Base-by-base conservation (phyloP, 331 rosid genomes). In the Quercus lobata region DNA sequence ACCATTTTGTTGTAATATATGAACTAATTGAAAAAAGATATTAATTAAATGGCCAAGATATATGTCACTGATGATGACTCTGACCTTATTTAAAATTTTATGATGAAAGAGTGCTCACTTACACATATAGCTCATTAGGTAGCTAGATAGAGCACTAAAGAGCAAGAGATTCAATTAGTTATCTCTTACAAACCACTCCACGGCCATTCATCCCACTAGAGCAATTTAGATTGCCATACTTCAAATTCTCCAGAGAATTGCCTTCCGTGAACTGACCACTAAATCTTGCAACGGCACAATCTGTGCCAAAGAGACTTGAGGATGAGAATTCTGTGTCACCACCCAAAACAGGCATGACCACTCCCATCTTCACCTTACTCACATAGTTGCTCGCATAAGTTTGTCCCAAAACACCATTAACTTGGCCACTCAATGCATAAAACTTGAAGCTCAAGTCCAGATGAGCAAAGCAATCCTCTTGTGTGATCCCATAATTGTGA, bases 361-460 rank as follows among this genome's bases (percentile, higher is more conserved):
- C 87, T 4, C 83, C 81, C 71, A 88, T 76, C 79, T 85, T 85
- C 8, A 81, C 82, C 21, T 44, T 19, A 6, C 86, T 88, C 68
- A 72, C 80, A 8, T 83, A 88, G 54, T 37, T 74, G 17, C 29
- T 57, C 5, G 60, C 78, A 7, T 85, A 88, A 1, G 89, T 83
- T 34, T 83, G 85, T 2, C 91, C 89, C 54, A 88, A 53, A 7
- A 85, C 83, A 1, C 91, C 89, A 10, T 44, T 69, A 3, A 85
- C 91, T 22, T 78, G 62, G 4, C 41, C 61, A 9, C 81, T 88
- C 65, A 85, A 49, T 1, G 79, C 44, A 44, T 41, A 72, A 55
- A 88, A 88, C 71, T 83, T 88, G 71, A 88, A 88, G 46, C 91
- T 68, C 65, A 85, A 30, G 57, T 83, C 91, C 60, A 88, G 79